phyloP scores from a whole-genome alignment of 495 filamentous ascomycete species.

The Lentithecium fluviatile region DNA sequence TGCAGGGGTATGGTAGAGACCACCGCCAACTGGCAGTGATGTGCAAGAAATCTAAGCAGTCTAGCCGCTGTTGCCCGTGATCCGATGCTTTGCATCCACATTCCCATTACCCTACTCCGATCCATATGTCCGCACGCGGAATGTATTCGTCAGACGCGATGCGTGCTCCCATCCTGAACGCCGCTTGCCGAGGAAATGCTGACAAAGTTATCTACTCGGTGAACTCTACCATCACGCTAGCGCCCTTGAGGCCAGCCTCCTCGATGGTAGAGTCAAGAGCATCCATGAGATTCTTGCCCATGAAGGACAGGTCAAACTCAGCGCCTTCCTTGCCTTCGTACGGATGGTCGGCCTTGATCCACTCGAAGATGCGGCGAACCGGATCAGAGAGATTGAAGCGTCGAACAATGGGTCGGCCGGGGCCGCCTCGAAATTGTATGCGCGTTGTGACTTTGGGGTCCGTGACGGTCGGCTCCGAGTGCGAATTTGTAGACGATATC shows the following conservation, averaged over 20 bases:
- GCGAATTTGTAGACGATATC: conserved; percentile 70
- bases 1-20: too few species aligned
- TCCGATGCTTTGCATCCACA: too few species aligned
- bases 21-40: too few species aligned
- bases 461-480: conserved; percentile 63
- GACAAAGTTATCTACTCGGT: conserved; percentile 48
- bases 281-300: conserved; percentile 80
- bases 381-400: conserved; percentile 77
- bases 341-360: conserved; percentile 78
- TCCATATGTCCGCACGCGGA: too few species aligned
- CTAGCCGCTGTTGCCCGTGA: too few species aligned
- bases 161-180: conserved; percentile 3
- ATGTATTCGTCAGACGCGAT: too few species aligned
- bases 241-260: conserved; percentile 84
- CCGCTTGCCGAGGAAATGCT: conserved; percentile 8
- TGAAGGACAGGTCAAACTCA: conserved; percentile 78
- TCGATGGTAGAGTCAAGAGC: conserved; percentile 68
- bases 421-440: conserved; percentile 84
- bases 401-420: conserved; percentile 71
- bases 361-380: conserved; percentile 86
- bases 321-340: conserved; percentile 72
- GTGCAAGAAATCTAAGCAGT: too few species aligned
- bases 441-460: conserved; percentile 71
- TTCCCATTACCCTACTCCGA: too few species aligned
- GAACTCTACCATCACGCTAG: conserved; percentile 90